These are phyloP conservation scores for Eragrostis tef DNA, from an alignment of 202 grass and related monocot species.

Conservation along the genomic window DNA sequence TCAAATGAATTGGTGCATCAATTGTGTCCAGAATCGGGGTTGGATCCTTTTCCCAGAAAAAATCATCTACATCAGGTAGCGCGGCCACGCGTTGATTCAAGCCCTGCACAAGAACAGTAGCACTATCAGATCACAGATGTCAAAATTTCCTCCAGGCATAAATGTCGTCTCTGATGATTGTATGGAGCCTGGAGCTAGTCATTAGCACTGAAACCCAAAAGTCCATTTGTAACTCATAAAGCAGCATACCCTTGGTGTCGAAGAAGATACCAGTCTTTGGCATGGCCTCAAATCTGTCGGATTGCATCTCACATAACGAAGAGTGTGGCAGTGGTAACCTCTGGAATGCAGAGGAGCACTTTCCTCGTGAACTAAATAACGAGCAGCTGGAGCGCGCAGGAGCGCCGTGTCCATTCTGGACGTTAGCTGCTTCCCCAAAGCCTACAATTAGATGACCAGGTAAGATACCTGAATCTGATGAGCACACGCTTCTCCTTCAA, in stretches of 20 bases:
- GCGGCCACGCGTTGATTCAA: constrained; percentile 46
- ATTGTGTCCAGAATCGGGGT: constrained; percentile 75
- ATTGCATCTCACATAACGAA: constrained; percentile 21
- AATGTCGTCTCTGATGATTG: neutral
- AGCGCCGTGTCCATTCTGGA: constrained; percentile 39
- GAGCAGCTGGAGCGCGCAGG: constrained; percentile 10
- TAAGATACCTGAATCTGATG: constrained; percentile 13
- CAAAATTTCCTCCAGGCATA: neutral
- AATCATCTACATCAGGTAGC: constrained; percentile 61
- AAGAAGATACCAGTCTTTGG: neutral
- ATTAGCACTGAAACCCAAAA: neutral
- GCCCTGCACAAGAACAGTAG: constrained; percentile 34
- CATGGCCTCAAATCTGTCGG: constrained; percentile 1
- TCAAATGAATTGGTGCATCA: constrained; percentile 69
- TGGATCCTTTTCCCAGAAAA: constrained; percentile 78
- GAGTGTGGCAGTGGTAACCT: neutral
- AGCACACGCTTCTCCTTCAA: neutral
- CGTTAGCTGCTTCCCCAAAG: constrained; percentile 9
- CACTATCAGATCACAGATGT: neutral
- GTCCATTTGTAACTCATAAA: neutral
- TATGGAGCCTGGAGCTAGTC: neutral
- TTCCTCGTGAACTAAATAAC: constrained; percentile 36
- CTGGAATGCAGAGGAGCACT: constrained; percentile 6
- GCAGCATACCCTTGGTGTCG: constrained; percentile 46
- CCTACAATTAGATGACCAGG: constrained; percentile 26